Percentiles rank a stretch among this genome's conserved stretches.
Conservation (phyloP, 306 rosid species). For the Erythrophleum fordii region DNA sequence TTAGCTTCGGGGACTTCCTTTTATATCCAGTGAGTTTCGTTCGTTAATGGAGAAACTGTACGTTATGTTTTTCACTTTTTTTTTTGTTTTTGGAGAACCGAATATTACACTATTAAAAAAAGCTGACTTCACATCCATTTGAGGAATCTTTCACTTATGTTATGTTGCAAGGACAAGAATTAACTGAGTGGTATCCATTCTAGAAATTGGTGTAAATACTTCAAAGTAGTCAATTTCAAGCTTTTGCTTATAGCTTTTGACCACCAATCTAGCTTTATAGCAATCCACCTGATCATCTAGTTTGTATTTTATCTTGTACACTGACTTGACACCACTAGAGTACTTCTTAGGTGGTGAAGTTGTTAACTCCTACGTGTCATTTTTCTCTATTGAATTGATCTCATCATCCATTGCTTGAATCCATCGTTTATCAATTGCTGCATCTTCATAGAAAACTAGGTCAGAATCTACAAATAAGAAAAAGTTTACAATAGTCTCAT, state of each 20-base stretch:
- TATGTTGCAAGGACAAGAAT: not conserved
- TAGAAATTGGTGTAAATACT: not conserved
- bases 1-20: no score
- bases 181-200: not conserved
- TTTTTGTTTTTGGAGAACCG: no score
- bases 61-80: no score
- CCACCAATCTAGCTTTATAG: no score
- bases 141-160: not conserved
- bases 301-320: no score
- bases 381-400: not conserved
- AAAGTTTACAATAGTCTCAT: not conserved
- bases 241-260: not conserved
- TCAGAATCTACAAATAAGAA: not conserved
- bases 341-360: not conserved
- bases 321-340: not conserved
- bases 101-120: no score
- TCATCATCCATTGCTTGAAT: not conserved
- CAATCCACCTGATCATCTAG: no score
- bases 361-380: not conserved
- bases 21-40: no score
- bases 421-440: not conserved
- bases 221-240: not conserved
- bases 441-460: not conserved
- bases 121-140: conserved; percentile 12
- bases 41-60: no score